Percentiles rank a stretch among this genome's conserved stretches.
Conservation (phyloP, 306 rosid genomes). For the Casuarina equisetifolia region DNA sequence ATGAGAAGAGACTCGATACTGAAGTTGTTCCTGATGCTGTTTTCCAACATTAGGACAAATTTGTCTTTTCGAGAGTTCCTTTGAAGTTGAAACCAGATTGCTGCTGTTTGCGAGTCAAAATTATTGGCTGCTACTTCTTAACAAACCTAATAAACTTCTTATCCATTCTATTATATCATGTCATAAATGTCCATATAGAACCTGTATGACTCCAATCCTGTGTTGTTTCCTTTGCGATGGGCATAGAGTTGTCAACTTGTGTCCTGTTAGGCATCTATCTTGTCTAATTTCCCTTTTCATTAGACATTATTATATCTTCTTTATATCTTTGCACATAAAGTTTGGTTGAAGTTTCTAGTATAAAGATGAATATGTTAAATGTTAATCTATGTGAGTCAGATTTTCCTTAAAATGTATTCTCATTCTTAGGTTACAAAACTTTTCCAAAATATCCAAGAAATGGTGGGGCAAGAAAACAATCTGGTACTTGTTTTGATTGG, state of each 20-base stretch:
- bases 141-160: too few relatives aligned
- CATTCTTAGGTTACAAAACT: constrained; percentile 80
- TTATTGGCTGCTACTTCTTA: too few relatives aligned
- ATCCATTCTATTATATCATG: too few relatives aligned
- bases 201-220: background rate
- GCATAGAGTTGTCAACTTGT: background rate
- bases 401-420: constrained; percentile 10
- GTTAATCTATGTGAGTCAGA: background rate
- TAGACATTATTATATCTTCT: too few relatives aligned
- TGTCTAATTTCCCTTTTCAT: background rate
- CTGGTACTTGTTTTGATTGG: constrained; percentile 99
- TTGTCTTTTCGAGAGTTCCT: too few relatives aligned
- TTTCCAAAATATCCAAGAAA: constrained; percentile 90
- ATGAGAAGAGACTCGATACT: background rate
- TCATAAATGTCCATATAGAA: too few relatives aligned
- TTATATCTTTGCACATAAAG: too few relatives aligned
- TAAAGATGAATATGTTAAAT: background rate
- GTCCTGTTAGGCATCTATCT: background rate
- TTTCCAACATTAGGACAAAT: too few relatives aligned
- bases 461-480: constrained; percentile 90
- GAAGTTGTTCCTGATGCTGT: background rate
- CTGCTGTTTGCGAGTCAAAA: too few relatives aligned
- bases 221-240: background rate
- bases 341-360: background rate
- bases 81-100: too few relatives aligned